These are phyloP conservation scores for Ophiosphaerella korrae DNA, from an alignment of 2,329 filamentous ascomycete genomes.

Conservation along the genomic window DNA sequence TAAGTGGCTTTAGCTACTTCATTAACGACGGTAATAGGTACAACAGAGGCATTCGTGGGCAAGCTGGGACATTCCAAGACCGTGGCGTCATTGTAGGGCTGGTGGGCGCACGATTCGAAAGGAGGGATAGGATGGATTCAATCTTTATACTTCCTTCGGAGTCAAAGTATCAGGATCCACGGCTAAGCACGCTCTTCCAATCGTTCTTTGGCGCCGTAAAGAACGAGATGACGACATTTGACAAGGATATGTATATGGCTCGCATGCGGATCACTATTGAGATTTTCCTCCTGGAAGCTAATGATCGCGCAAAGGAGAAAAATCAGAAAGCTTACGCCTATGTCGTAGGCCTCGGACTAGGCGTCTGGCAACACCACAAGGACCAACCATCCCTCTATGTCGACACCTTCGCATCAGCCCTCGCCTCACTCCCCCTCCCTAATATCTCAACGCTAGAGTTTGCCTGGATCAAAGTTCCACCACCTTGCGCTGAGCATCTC, in stretches of 20 bases:
- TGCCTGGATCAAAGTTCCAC: conserved; percentile 4
- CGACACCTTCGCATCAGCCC: conserved; percentile 6
- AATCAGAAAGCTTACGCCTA: conserved; percentile 5
- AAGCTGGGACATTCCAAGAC: conserved; percentile 3
- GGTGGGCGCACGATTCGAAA: conserved; percentile 10
- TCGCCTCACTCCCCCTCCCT: background rate
- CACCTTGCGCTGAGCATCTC: background rate
- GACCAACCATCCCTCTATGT: conserved; percentile 7
- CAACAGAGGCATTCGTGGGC: background rate
- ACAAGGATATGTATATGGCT: conserved; percentile 5
- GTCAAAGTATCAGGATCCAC: conserved; percentile 1
- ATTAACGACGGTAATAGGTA: conserved; percentile 10
- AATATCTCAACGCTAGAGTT: conserved; percentile 12
- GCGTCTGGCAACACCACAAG: conserved; percentile 5
- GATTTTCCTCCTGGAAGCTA: conserved; percentile 8
- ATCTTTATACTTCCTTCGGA: conserved; percentile 1
- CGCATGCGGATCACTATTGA: conserved; percentile 10
- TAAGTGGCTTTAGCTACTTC: conserved; percentile 7
- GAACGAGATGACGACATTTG: background rate
- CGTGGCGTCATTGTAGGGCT: conserved; percentile 10
- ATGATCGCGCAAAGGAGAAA: conserved; percentile 5
- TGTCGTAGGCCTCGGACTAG: conserved; percentile 10
- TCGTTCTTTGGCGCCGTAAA: conserved; percentile 1
- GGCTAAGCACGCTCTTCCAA: background rate
- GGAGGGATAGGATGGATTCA: conserved; percentile 7